phyloP scores from a whole-genome alignment of 768 basidiomycete genomes.

The Boletus coccyginus region DNA sequence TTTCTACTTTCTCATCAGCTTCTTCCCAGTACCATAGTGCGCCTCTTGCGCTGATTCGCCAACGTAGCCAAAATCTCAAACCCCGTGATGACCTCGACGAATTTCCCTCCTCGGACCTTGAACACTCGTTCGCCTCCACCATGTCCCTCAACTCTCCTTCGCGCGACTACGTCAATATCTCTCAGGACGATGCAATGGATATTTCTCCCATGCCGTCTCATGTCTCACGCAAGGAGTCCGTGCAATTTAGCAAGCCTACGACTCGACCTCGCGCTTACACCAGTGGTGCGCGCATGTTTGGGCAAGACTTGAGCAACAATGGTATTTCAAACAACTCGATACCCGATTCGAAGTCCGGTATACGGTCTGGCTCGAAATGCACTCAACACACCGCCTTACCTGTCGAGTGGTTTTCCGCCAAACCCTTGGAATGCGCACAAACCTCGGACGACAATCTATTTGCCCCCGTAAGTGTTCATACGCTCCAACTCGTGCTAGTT shows the following conservation, averaged over 20 bases:
- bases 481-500: neutral
- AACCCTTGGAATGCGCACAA: conserved; percentile 18
- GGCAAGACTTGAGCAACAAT: conserved; percentile 68
- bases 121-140: conserved; percentile 79
- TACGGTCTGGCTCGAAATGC: conserved; percentile 47
- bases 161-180: conserved; percentile 42
- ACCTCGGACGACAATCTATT: conserved; percentile 28
- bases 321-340: conserved; percentile 32
- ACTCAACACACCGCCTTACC: conserved; percentile 65
- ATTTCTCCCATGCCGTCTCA: conserved; percentile 65
- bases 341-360: conserved; percentile 25
- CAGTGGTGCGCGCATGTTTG: conserved; percentile 65
- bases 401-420: conserved; percentile 50
- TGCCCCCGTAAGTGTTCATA: conserved; percentile 24
- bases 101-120: conserved; percentile 72
- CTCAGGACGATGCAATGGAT: conserved; percentile 71
- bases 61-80: conserved; percentile 44
- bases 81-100: conserved; percentile 58
- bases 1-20: conserved; percentile 39
- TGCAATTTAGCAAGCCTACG: conserved; percentile 29
- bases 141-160: conserved; percentile 78
- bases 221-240: conserved; percentile 25
- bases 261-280: conserved; percentile 66
- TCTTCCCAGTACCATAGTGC: conserved; percentile 44
- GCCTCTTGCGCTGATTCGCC: conserved; percentile 43